Evolutionary conservation across 352 stramenopile genomes (phyloP), one percentile per base, ranked within the genome.

Genomic region (Phytophthora idaei): DNA sequence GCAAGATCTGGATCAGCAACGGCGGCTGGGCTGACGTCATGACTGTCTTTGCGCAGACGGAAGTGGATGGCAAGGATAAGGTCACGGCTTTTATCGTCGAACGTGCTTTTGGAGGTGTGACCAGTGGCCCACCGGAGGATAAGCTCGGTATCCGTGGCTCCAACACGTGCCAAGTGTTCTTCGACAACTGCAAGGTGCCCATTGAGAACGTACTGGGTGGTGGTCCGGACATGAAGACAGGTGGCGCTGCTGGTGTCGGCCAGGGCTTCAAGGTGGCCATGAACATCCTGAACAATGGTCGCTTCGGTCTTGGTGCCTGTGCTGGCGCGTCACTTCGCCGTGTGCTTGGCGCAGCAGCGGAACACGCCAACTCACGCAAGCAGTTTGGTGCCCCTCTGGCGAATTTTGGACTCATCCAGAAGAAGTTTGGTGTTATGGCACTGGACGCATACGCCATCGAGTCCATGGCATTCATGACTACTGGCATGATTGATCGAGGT

Each of bases 1-100:
- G 82, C 69, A 99, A 99, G 82, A 91, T 98, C 58, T 99, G 97
- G 97, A 99, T 99, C 73, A 98, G 92, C 53, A 99, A 99, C 85
- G 93, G 92, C 28, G 93, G 87, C 42, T 95, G 98, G 80, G 96
- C 97, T n/a, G 92, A 98, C 14, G 78, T 99, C 53, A 98, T 99
- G 87, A 94, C 98, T 15, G 94, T 99, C 10, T 99, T 99, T 80
- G 97, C 96, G 25, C 98, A 99, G 81, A 96, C 82, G 1, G 87
- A 98, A 61, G 88, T 95, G n/a, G 73, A 97, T 57, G 96, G 96
- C 59, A 98, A 99, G 83, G 98, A 98, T 79, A 98, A 98, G 52
- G 98, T 99, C 61, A 99, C 97, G 48, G 97, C 93, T 37, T 99
- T 99, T 71, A 97, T 99, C 71, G 95, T 99, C 2, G 95, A 99